phyloP scores from a whole-genome alignment of 495 filamentous ascomycete species.

The Recurvomyces mirabilis region DNA sequence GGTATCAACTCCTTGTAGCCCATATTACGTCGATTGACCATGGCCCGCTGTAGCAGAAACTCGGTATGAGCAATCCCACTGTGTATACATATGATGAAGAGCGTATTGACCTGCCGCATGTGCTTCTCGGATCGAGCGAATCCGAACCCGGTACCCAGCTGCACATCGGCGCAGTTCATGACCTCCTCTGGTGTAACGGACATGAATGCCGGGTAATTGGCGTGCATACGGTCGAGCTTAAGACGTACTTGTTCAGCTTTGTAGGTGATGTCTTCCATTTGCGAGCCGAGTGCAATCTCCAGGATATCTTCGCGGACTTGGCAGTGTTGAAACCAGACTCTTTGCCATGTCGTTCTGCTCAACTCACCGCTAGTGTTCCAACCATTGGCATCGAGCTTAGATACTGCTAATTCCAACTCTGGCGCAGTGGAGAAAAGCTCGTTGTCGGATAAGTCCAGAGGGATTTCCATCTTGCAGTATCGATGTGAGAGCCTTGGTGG shows the following conservation, averaged over 20 bases:
- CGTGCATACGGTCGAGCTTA: slow-evolving; percentile 10
- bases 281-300: slow-evolving; percentile 44
- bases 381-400: slow-evolving; percentile 39
- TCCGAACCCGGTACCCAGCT: background rate
- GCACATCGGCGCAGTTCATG: slow-evolving; percentile 3
- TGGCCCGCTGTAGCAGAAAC: slow-evolving; percentile 47
- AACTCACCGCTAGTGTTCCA: slow-evolving; percentile 41
- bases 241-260: slow-evolving; percentile 10
- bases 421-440: slow-evolving; percentile 39
- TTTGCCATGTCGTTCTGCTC: slow-evolving; percentile 34
- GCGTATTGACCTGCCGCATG: slow-evolving; percentile 17
- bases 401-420: slow-evolving; percentile 33
- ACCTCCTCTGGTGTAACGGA: slow-evolving; percentile 10
- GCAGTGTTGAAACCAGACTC: slow-evolving; percentile 41
- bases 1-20: slow-evolving; percentile 41
- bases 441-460: slow-evolving; percentile 47
- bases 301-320: slow-evolving; percentile 47
- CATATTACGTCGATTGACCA: slow-evolving; percentile 41
- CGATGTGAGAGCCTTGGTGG: slow-evolving; percentile 45
- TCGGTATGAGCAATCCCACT: slow-evolving; percentile 37
- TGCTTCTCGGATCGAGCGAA: slow-evolving; percentile 6
- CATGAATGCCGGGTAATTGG: slow-evolving; percentile 19
- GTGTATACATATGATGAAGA: slow-evolving; percentile 18
- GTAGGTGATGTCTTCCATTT: slow-evolving; percentile 24
- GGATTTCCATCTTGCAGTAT: slow-evolving; percentile 44